Percentiles rank a stretch among this genome's conserved stretches.
Evolutionary conservation across 2,329 filamentous ascomycete genomes (phyloP).

Genomic region (Penicillium sp.): DNA sequence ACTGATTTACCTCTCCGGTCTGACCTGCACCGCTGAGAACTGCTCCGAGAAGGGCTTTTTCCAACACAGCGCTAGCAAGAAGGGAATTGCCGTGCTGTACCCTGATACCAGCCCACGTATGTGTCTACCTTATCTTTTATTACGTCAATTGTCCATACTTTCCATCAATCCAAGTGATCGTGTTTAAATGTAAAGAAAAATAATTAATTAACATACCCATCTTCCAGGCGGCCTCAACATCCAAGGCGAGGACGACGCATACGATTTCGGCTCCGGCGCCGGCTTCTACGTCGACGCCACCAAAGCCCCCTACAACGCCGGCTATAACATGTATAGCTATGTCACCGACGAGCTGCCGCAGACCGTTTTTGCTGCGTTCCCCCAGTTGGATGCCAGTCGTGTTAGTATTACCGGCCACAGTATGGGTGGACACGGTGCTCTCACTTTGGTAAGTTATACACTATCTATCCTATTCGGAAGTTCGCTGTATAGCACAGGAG

Average conservation of each 20-base stretch:
- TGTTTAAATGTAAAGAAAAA: background rate
- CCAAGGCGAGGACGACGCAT: slow-evolving; percentile 79
- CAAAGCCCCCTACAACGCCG: slow-evolving; percentile 66
- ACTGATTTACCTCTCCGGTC: slow-evolving; percentile 87
- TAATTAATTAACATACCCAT: background rate
- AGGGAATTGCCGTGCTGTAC: slow-evolving; percentile 88
- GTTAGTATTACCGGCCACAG: slow-evolving; percentile 90
- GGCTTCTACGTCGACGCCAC: slow-evolving; percentile 94
- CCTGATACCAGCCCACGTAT: slow-evolving; percentile 89
- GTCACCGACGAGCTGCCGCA: slow-evolving; percentile 83
- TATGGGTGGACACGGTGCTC: slow-evolving; percentile 95
- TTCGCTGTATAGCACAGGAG: background rate
- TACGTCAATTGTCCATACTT: background rate
- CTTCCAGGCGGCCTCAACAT: slow-evolving; percentile 68
- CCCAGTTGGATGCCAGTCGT: slow-evolving; percentile 66
- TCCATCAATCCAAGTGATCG: background rate
- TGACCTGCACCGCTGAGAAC: slow-evolving; percentile 90
- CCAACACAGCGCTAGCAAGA: slow-evolving; percentile 74
- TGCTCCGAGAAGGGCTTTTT: slow-evolving; percentile 82
- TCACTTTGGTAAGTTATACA: slow-evolving; percentile 64
- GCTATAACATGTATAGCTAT: slow-evolving; percentile 96
- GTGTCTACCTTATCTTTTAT: slow-evolving; percentile 35
- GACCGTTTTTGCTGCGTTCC: slow-evolving; percentile 70
- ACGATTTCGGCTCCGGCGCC: slow-evolving; percentile 88
- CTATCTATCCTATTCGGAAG: slow-evolving; percentile 63